These are phyloP conservation scores for Colletotrichum zoysiae DNA, from an alignment of 2,329 filamentous ascomycete species.

Conservation along the genomic window DNA sequence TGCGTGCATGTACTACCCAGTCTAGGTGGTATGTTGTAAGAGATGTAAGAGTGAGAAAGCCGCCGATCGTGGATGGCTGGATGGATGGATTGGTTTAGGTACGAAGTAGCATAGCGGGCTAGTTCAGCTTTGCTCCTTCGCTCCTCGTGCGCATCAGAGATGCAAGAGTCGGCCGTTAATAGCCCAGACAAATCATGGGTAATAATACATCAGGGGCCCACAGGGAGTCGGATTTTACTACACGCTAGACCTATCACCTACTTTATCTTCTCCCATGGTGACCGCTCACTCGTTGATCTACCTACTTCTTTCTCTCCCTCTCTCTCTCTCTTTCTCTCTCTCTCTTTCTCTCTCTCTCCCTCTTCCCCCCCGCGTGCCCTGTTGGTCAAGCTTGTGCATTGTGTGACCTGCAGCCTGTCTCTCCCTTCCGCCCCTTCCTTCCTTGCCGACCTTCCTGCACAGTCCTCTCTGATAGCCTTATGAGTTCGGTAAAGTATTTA, in stretches of 20 bases:
- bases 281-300: constrained; percentile 23
- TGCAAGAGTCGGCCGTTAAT: constrained; percentile 17
- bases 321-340: background rate
- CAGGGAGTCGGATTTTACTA: constrained; percentile 21
- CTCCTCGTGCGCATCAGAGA: constrained; percentile 1
- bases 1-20: background rate
- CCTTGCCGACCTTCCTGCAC: background rate
- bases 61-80: constrained; percentile 18
- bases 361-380: background rate
- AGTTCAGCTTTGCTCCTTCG: constrained; percentile 21
- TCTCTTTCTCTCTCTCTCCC: no score
- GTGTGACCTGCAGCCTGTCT: constrained; percentile 16
- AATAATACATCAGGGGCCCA: constrained; percentile 24
- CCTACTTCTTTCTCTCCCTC: background rate
- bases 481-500: constrained; percentile 29
- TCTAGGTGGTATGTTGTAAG: background rate
- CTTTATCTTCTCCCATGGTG: constrained; percentile 9
- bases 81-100: background rate
- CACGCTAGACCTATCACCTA: constrained; percentile 14
- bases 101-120: constrained; percentile 12
- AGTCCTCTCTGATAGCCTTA: background rate
- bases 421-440: constrained; percentile 11
- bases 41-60: background rate
- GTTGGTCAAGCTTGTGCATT: constrained; percentile 7
- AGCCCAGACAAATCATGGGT: constrained; percentile 29